phyloP scores from a whole-genome alignment of 176 grass and related monocot genomes.

The Elaeis guineensis region DNA sequence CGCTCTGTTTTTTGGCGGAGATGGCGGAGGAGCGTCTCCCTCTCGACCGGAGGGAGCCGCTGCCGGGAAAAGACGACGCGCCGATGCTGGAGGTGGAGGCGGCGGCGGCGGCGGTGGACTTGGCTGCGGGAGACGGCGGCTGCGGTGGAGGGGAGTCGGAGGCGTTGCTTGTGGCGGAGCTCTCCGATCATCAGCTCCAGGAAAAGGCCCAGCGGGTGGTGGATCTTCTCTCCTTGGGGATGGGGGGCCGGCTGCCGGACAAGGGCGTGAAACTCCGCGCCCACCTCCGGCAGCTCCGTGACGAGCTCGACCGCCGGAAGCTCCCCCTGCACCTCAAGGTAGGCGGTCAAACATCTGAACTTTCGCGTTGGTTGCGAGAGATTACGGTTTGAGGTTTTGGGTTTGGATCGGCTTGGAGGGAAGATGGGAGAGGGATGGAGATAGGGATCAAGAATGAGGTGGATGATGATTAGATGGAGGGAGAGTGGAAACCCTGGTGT shows the following conservation, averaged over 20 bases:
- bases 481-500: too few species aligned
- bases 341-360: too few species aligned
- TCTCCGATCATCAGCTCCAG: background rate
- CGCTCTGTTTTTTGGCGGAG: background rate
- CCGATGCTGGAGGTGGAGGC: background rate
- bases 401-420: too few species aligned
- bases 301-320: slow-evolving; percentile 30
- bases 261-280: slow-evolving; percentile 19
- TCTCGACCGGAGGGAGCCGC: background rate
- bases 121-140: background rate
- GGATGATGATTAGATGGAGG: too few species aligned
- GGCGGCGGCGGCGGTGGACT: background rate
- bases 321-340: background rate
- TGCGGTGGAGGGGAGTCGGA: background rate
- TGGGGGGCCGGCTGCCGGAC: slow-evolving; percentile 8
- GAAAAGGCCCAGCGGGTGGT: slow-evolving; percentile 17
- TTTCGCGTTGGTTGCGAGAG: too few species aligned
- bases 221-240: background rate
- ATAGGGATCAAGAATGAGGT: too few species aligned
- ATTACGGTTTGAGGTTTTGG: too few species aligned
- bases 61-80: slow-evolving; percentile 1
- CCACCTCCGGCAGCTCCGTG: background rate
- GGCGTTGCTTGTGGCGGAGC: background rate
- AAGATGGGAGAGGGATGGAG: too few species aligned
- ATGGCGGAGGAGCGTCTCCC: slow-evolving; percentile 8